Base-by-base conservation (phyloP, 305 asterid species). In the Fraxinus albicans region DNA sequence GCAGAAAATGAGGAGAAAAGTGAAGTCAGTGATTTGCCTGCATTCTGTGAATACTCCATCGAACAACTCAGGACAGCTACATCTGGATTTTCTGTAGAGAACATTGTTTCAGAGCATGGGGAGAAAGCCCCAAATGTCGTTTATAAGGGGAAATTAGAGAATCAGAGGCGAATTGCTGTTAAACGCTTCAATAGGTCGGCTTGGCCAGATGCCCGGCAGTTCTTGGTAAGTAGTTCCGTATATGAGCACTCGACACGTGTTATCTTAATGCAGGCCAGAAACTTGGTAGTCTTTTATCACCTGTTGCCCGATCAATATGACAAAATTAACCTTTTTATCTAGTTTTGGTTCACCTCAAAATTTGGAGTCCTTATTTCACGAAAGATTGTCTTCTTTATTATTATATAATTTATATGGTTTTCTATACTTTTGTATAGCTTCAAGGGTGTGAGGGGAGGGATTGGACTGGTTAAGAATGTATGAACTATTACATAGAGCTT, bases 91-190 rank as follows among this genome's bases (percentile, higher is more conserved):
- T 92, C 97, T 8, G 94, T 88, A 27, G 97, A 94, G 86, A 91
- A 92, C 86, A 93, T 93, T 69, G 98, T 95, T 40, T 95, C 98
- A 19, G 98, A 95, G 85, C 97, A 92, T 72, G 98, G 98, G 73
- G 98, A 95, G 88, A 95, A 95, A 85, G 98, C 98, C 31, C 98
- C 98, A 25, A 95, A 95, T 88, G 94, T 93, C 81, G 98, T 95
- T 85, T 95, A 93, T 84, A 93, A 94, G 85, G 98, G 98, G 69
- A 92, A 90, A 87, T 84, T 93, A 90, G 96, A 93, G 29, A 93
- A 92, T 82, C 97, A 92, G 83, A 88, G 91, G 88, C 84, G 91
- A n/a, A 87, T 95, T 83, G 98, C 98, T 81, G 96, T 95, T 81
- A 95, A 95, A 82, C 93, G 97, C 76, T 95, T 95, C 82, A 95